Conservation (phyloP, 2,329 filamentous ascomycete species). For the Aquanectria penicillioides region DNA sequence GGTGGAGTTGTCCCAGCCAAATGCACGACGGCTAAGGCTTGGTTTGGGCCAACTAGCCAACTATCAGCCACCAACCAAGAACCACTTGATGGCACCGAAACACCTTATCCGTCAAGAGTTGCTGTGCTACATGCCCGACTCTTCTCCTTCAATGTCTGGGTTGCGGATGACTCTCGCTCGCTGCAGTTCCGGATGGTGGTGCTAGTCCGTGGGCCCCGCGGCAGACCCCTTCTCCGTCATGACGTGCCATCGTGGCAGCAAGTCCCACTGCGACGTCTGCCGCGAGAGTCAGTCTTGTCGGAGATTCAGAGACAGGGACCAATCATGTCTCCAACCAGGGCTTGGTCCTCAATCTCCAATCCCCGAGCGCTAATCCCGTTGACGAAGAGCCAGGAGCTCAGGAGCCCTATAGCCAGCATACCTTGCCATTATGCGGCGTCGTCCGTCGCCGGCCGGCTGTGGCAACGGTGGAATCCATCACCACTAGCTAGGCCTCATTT, state of each 20-base stretch:
- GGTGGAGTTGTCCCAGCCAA: constrained; percentile 31
- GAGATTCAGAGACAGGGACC: constrained; percentile 21
- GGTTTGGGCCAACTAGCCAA: constrained; percentile 26
- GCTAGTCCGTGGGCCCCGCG: not conserved
- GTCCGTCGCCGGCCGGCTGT: not conserved
- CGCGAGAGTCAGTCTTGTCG: constrained; percentile 18
- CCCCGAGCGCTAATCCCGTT: not conserved
- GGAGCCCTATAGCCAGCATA: constrained; percentile 21
- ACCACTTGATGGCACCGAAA: constrained; percentile 14
- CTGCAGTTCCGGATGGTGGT: not conserved
- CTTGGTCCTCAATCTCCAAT: constrained; percentile 10
- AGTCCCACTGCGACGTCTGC: constrained; percentile 7
- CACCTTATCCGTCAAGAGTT: not conserved
- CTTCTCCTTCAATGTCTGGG: too few relatives aligned
- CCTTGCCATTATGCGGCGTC: constrained; percentile 14
- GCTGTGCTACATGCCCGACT: too few relatives aligned
- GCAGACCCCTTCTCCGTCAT: not conserved
- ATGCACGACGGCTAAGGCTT: constrained; percentile 28
- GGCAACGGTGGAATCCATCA: not conserved
- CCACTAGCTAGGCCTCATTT: too few relatives aligned
- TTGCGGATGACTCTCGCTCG: not conserved
- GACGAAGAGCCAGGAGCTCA: too few relatives aligned
- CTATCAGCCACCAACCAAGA: constrained; percentile 14
- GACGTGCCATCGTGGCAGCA: constrained; percentile 14
- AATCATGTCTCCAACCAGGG: not conserved